Conservation (phyloP, 306 rosid genomes). For the Fragaria vesca region DNA sequence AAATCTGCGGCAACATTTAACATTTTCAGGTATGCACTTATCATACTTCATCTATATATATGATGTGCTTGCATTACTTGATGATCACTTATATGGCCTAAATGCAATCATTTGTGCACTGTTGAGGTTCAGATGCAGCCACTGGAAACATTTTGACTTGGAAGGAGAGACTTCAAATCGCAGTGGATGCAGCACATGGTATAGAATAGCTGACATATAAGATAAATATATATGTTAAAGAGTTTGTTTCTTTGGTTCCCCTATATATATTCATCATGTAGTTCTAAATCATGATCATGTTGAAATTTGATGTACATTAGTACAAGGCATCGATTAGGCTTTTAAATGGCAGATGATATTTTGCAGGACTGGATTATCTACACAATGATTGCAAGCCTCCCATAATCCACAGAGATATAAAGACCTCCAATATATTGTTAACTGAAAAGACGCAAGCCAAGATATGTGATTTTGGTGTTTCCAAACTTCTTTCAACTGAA, state of each 20-base stretch:
- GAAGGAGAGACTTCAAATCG: too few relatives aligned
- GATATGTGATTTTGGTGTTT: conserved; percentile 50
- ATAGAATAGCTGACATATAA: too few relatives aligned
- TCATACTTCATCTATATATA: not conserved
- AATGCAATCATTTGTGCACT: not conserved
- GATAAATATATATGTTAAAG: too few relatives aligned
- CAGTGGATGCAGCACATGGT: too few relatives aligned
- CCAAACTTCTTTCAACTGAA: conserved; percentile 30
- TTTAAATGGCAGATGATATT: not conserved
- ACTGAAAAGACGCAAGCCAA: conserved; percentile 36
- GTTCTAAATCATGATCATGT: not conserved
- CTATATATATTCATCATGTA: too few relatives aligned
- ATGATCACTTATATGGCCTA: not conserved
- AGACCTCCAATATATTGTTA: conserved; percentile 53
- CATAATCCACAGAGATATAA: conserved; percentile 53
- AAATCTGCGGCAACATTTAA: conserved; percentile 21
- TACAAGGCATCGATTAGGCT: not conserved
- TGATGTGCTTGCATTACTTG: not conserved
- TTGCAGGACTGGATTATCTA: conserved; percentile 31
- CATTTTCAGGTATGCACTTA: conserved; percentile 5
- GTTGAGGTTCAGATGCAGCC: not conserved
- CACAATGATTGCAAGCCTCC: conserved; percentile 26
- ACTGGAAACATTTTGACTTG: not conserved
- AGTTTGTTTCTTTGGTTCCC: too few relatives aligned
- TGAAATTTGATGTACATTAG: not conserved